These are phyloP conservation scores for Aeschynomene evenia DNA, from an alignment of 306 rosid species.

Conservation along the genomic window DNA sequence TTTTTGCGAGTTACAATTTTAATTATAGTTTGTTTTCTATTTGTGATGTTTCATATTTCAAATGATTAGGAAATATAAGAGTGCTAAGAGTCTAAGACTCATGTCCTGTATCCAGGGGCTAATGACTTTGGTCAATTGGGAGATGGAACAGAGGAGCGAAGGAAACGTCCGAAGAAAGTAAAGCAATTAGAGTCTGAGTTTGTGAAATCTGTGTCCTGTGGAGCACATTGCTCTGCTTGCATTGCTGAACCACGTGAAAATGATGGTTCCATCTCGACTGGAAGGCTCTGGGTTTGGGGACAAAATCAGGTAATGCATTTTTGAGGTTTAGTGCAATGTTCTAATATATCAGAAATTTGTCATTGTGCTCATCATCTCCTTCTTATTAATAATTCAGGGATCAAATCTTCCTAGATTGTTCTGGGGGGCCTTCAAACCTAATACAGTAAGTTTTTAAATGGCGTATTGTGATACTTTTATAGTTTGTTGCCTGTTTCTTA, in stretches of 20 bases:
- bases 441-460: constrained; percentile 53
- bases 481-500: constrained; percentile 8
- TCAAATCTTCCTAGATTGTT: constrained; percentile 84
- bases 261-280: constrained; percentile 60
- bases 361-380: neutral
- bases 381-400: constrained; percentile 53
- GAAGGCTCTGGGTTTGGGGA: constrained; percentile 98
- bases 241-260: constrained; percentile 77
- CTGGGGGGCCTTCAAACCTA: constrained; percentile 82
- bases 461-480: neutral
- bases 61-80: constrained; percentile 15
- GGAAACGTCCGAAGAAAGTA: constrained; percentile 73
- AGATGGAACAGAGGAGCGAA: constrained; percentile 86
- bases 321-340: neutral
- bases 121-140: constrained; percentile 95
- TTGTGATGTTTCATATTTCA: neutral
- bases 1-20: neutral
- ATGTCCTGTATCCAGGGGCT: constrained; percentile 51
- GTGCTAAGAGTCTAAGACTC: constrained; percentile 3
- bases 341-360: neutral
- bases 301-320: constrained; percentile 74
- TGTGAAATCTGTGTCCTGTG: constrained; percentile 86
- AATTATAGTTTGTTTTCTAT: neutral
- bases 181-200: constrained; percentile 63
- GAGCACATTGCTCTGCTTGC: constrained; percentile 94